phyloP scores from a whole-genome alignment of 1,139 yeast species.

The Sugiyamaella castrensis region DNA sequence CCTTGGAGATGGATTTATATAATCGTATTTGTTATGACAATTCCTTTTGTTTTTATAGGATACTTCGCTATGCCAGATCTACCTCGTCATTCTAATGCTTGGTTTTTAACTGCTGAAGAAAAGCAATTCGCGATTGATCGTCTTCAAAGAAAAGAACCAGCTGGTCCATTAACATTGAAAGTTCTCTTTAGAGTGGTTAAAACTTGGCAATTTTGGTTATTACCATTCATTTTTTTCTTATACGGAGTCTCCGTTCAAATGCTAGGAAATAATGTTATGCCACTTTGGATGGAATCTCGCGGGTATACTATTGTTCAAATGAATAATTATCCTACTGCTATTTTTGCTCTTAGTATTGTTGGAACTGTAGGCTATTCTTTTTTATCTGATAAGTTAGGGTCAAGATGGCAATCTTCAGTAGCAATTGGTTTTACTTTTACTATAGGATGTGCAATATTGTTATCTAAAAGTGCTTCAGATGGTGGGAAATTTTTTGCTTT shows the following conservation, averaged over 20 bases:
- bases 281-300: constrained; percentile 22
- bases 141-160: constrained; percentile 6
- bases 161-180: constrained; percentile 1
- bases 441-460: constrained; percentile 18
- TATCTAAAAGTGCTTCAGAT: constrained; percentile 13
- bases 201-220: constrained; percentile 20
- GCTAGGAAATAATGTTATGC: constrained; percentile 21
- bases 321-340: constrained; percentile 22
- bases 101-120: constrained; percentile 21
- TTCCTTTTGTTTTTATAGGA: constrained; percentile 17
- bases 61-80: constrained; percentile 17
- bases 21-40: constrained; percentile 37
- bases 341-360: constrained; percentile 17
- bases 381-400: constrained; percentile 18
- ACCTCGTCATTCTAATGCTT: constrained; percentile 18
- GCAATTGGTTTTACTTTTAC: constrained; percentile 22
- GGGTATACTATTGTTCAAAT: constrained; percentile 20
- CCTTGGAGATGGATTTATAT: constrained; percentile 73
- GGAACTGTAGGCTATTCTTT: constrained; percentile 20
- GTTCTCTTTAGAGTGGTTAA: constrained; percentile 8
- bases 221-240: constrained; percentile 19
- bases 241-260: constrained; percentile 22
- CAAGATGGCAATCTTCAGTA: constrained; percentile 24
- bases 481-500: constrained; percentile 22
- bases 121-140: constrained; percentile 15